These are phyloP conservation scores for Santalum album DNA, from an alignment of 164 flowering plant genomes.

Conservation along the genomic window DNA sequence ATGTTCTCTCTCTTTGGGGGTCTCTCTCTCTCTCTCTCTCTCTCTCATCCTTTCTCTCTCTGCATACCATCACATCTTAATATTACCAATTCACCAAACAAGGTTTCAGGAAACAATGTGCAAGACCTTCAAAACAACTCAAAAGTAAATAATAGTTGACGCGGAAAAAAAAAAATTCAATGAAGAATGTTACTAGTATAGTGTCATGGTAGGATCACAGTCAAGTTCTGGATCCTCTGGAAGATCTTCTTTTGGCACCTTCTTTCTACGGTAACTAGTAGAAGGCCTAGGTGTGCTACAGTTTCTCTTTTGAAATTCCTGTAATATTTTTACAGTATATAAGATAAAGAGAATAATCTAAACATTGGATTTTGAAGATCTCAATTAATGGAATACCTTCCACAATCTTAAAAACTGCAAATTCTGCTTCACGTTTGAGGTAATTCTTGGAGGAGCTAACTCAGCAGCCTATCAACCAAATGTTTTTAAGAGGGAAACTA, in stretches of 20 bases:
- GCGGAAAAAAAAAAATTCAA: neutral
- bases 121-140: too few relatives aligned
- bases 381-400: constrained; percentile 42
- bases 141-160: too few relatives aligned
- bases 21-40: too few relatives aligned
- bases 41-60: too few relatives aligned
- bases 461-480: constrained; percentile 41
- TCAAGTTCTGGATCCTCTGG: constrained; percentile 55
- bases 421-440: constrained; percentile 88
- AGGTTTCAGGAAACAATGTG: too few relatives aligned
- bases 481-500: neutral
- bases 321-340: constrained; percentile 11
- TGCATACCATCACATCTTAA: too few relatives aligned
- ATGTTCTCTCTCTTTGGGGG: too few relatives aligned
- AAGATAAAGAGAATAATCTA: neutral
- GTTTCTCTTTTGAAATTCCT: constrained; percentile 71
- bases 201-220: constrained; percentile 64
- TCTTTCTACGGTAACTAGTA: constrained; percentile 84
- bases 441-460: constrained; percentile 70
- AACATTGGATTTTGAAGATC: neutral
- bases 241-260: constrained; percentile 64
- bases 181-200: constrained; percentile 59
- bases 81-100: too few relatives aligned
- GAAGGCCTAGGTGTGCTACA: constrained; percentile 63
- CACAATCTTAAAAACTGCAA: constrained; percentile 70